phyloP scores from a whole-genome alignment of 2,329 filamentous ascomycete species.

The Eutypa lata region DNA sequence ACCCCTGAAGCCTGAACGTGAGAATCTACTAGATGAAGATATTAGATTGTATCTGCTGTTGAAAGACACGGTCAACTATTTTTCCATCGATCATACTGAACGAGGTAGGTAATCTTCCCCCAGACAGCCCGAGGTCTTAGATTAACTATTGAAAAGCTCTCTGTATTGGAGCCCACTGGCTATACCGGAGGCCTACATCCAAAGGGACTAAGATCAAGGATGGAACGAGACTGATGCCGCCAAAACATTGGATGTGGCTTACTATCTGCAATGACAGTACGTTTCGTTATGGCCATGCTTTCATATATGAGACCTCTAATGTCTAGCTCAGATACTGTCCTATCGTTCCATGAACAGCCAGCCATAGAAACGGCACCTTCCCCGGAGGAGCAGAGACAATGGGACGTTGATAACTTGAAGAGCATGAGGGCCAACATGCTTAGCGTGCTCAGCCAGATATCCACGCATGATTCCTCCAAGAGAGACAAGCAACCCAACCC shows the following conservation, averaged over 20 bases:
- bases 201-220: conserved; percentile 3
- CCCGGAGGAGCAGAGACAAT: conserved; percentile 14
- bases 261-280: conserved; percentile 62
- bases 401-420: conserved; percentile 26
- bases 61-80: conserved; percentile 73
- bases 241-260: conserved; percentile 66
- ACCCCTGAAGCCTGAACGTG: neutral
- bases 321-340: conserved; percentile 53
- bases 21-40: conserved; percentile 14
- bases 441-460: conserved; percentile 38
- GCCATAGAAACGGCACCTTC: conserved; percentile 26
- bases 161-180: conserved; percentile 69
- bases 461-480: conserved; percentile 33
- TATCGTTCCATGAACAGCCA: conserved; percentile 65
- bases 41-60: conserved; percentile 50
- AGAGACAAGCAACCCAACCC: conserved; percentile 19
- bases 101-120: conserved; percentile 47
- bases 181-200: conserved; percentile 37
- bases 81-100: conserved; percentile 66
- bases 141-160: conserved; percentile 44
- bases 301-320: conserved; percentile 14
- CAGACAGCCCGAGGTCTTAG: conserved; percentile 13
- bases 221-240: conserved; percentile 33
- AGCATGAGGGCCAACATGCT: conserved; percentile 37
- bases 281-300: conserved; percentile 10